Conservation (phyloP, 768 basidiomycete genomes). For the Porphyrellus cyaneotinctus region DNA sequence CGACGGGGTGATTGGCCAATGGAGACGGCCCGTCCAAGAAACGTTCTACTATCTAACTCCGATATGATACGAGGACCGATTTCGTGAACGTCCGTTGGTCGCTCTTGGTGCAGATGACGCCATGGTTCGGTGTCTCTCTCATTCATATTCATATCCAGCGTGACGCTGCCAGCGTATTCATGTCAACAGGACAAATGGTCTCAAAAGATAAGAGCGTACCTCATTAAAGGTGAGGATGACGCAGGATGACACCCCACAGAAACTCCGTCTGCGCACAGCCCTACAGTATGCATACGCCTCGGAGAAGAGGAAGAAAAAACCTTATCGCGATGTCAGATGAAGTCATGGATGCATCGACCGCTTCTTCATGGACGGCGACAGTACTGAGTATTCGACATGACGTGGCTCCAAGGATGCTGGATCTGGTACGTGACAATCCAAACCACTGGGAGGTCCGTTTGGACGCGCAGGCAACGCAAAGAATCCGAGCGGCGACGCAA, state of each 20-base stretch:
- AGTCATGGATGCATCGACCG: neutral
- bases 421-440: neutral
- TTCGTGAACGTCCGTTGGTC: neutral
- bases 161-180: neutral
- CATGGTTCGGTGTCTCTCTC: slow-evolving; percentile 12
- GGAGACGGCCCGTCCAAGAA: neutral
- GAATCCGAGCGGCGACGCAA: neutral
- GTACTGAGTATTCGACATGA: neutral
- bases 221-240: slow-evolving; percentile 3
- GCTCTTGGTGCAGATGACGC: slow-evolving; percentile 7
- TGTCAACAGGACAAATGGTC: neutral
- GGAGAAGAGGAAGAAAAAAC: slow-evolving; percentile 10
- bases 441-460: neutral
- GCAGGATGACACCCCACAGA: neutral
- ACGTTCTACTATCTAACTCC: slow-evolving; percentile 6
- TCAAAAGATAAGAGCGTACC: slow-evolving; percentile 10
- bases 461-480: neutral
- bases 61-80: slow-evolving; percentile 15
- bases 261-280: slow-evolving; percentile 5
- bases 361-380: slow-evolving; percentile 10
- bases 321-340: slow-evolving; percentile 16
- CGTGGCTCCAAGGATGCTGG: neutral
- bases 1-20: slow-evolving; percentile 7
- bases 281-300: slow-evolving; percentile 7
- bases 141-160: slow-evolving; percentile 9